Evolutionary conservation across 441 rosid genomes (phyloP), one percentile per base, ranked within the genome.

Genomic region (Erysimum cheiri): DNA sequence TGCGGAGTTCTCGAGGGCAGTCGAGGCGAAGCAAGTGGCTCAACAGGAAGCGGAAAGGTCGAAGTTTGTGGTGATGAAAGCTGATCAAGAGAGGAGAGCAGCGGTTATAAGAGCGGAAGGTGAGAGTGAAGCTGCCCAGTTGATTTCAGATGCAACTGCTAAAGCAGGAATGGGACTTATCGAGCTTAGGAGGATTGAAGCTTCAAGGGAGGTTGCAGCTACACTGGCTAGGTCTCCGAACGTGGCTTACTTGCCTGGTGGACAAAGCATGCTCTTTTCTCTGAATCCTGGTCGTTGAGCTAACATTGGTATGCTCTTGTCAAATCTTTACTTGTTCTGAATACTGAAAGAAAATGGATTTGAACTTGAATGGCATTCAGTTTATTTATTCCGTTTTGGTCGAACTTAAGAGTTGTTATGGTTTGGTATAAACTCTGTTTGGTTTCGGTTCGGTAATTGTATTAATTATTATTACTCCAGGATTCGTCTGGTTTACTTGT

Each of bases 11-110:
- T 92, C 98, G 0, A 89, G 85, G 80, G 98, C 99, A 0, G 99
- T 92, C 5, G 98, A 95, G 86, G 92, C 86, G 85, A 95, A 95
- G 78, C 99, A 92, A 81, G 99, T 92, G 43, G 99, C 97, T 0
- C 99, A 95, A 74, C 99, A 95, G 80, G 99, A 95, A 73, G 99
- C 99, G 0, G 99, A 92, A 79, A 77, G 99, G 79, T 92, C 97
- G 0, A 95, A 87, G 76, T 95, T 92, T 64, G 83, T 92, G 28
- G 99, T 95, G 75, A 82, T 82, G 87, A 95, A 92, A 68, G 98
- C 99, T 73, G 99, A 92, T 67, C 99, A 92, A 80, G 99, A 95
- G 85, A 90, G 97, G 83, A 85, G 96, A 82, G 97, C 98, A 50
- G 96, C 99, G 9, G 62, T 95, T 79, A 90, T 95, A 48, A 77